Evolutionary conservation across 2,329 filamentous ascomycete genomes (phyloP).

Genomic region (Sporothrix schenckii): DNA sequence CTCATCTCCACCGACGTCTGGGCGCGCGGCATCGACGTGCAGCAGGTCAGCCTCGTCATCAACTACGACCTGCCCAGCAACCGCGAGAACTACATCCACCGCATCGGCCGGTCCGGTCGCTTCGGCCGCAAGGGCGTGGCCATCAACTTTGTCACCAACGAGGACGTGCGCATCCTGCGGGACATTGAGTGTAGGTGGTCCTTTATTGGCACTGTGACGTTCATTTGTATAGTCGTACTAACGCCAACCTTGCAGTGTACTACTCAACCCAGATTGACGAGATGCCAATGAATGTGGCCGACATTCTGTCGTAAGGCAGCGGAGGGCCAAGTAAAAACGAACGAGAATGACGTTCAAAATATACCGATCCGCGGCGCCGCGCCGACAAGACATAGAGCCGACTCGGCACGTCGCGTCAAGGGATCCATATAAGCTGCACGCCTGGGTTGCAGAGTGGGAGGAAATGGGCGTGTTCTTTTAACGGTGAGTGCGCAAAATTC

Average conservation of each 20-base stretch:
- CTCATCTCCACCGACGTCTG: slow-evolving; percentile 97
- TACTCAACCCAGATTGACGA: slow-evolving; percentile 97
- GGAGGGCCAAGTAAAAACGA: too few relatives aligned
- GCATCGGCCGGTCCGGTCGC: slow-evolving; percentile 91
- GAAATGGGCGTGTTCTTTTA: slow-evolving; percentile 33
- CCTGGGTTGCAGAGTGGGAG: slow-evolving; percentile 32
- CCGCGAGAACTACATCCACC: slow-evolving; percentile 99
- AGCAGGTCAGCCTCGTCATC: slow-evolving; percentile 97
- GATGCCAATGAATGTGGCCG: slow-evolving; percentile 94
- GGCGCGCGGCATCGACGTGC: slow-evolving; percentile 97
- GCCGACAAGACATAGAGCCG: not conserved
- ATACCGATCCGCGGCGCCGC: not conserved
- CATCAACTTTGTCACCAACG: slow-evolving; percentile 98
- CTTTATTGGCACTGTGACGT: too few relatives aligned
- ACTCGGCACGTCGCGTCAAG: not conserved
- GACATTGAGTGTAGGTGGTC: slow-evolving; percentile 82
- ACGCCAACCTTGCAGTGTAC: slow-evolving; percentile 62
- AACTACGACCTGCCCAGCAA: slow-evolving; percentile 99
- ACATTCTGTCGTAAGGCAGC: slow-evolving; percentile 49
- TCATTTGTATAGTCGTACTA: too few relatives aligned
- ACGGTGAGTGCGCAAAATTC: slow-evolving; percentile 22
- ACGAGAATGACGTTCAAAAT: not conserved
- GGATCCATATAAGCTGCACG: slow-evolving; percentile 9
- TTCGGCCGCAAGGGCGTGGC: slow-evolving; percentile 98
- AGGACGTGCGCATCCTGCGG: slow-evolving; percentile 94